Evolutionary conservation across 2,329 filamentous ascomycete genomes (phyloP), one percentile per base, ranked within the genome.

Genomic region (Ceratocystis papillata): DNA sequence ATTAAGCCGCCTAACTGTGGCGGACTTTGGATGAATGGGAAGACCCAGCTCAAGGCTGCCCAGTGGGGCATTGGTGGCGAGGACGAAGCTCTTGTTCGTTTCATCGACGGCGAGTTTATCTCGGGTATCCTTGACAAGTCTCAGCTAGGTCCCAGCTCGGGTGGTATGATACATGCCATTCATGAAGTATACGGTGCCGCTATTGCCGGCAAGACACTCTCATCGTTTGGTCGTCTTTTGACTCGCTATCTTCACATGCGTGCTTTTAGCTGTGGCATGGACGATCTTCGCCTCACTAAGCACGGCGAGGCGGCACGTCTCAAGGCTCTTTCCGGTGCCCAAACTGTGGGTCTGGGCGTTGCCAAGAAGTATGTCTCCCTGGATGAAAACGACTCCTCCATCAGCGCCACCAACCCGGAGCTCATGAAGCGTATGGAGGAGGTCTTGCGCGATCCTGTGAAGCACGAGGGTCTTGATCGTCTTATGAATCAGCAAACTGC

Each of bases 221-320:
- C 91, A 79, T 88, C 93, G 70, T 81, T 99, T 65, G 94, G 94
- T 65, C 86, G 94, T 66, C 80, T 99, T 30, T 78, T 99, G 69
- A 99, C 94, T 0, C 88, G 92, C 72, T 87, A 92, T 70, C 81
- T 97, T 68, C 89, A 94, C 73, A 96, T 96, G 86, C 84, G 92
- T 63, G 94, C 93, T 1, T 97, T 97, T 75, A 94, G 90, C 70
- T 99, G 94, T 75, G 95, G 95, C 74, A 96, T 99, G 76, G 93
- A 99, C 72, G 95, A 99, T 79, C 80, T 99, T 67, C 85, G 88
- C 67, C 83, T 99, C 63, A 97, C 93, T 0, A 79, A 83, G 1
- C 79, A 88, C 69, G 93, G 94, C 64, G 91, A 99, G 73, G 78
- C 78, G 65, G 79, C 81, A 64, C 86, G 94, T 53, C 83, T 82